Evolutionary conservation across 2,329 filamentous ascomycete genomes (phyloP).

Genomic region (Aureobasidium namibiae): DNA sequence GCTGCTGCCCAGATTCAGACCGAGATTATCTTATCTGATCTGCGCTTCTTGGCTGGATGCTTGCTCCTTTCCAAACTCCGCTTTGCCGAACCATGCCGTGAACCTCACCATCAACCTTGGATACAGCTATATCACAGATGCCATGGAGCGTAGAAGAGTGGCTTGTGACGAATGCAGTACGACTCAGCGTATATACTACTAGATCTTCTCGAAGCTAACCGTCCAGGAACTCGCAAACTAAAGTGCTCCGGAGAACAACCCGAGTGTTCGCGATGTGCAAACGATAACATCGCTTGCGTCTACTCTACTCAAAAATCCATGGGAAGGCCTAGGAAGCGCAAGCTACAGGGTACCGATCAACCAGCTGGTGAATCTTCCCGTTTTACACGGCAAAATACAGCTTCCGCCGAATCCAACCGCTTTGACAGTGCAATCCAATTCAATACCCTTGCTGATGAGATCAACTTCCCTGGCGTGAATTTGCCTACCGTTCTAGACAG

Average conservation of each 20-base stretch:
- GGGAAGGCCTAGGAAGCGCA: slow-evolving; percentile 43
- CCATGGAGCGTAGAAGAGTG: slow-evolving; percentile 12
- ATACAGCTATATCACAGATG: not conserved
- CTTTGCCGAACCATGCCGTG: not conserved
- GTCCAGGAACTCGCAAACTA: slow-evolving; percentile 38
- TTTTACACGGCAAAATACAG: not conserved
- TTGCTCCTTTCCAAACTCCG: too few relatives aligned
- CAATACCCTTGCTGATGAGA: not conserved
- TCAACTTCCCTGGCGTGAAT: not conserved
- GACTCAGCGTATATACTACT: not conserved
- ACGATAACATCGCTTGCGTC: slow-evolving; percentile 34
- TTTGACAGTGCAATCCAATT: not conserved
- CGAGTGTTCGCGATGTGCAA: slow-evolving; percentile 33
- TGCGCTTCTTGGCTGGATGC: not conserved
- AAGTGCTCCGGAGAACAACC: slow-evolving; percentile 40
- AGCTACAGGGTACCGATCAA: not conserved
- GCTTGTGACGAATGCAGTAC: slow-evolving; percentile 37
- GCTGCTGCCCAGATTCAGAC: not conserved
- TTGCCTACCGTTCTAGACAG: not conserved
- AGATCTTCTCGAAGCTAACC: not conserved
- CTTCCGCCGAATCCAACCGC: not conserved
- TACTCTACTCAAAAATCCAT: slow-evolving; percentile 43
- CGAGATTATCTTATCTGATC: slow-evolving; percentile 5
- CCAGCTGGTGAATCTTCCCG: not conserved
- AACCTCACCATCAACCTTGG: not conserved